Evolutionary conservation across 768 basidiomycete genomes (phyloP).

Genomic region (Lactifluus volemus): DNA sequence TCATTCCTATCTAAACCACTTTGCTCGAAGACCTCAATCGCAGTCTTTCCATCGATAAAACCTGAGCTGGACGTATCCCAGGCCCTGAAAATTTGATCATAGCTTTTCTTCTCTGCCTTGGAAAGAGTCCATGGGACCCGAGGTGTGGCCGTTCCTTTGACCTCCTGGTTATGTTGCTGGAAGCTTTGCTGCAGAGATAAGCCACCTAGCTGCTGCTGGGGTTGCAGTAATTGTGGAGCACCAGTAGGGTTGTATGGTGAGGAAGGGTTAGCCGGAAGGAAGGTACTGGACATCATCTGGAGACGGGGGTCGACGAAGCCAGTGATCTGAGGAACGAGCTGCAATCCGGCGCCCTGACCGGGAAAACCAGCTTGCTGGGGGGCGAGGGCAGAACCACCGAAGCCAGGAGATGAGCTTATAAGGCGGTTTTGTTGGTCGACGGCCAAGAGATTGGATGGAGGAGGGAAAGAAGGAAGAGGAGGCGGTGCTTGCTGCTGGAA

Average conservation of each 20-base stretch:
- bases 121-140: slow-evolving; percentile 81
- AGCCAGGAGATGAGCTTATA: slow-evolving; percentile 46
- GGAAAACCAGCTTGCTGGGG: slow-evolving; percentile 56
- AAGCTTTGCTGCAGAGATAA: slow-evolving; percentile 73
- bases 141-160: slow-evolving; percentile 53
- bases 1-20: slow-evolving; percentile 87
- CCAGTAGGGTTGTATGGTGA: slow-evolving; percentile 52
- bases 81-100: slow-evolving; percentile 93
- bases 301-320: slow-evolving; percentile 79
- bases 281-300: slow-evolving; percentile 83
- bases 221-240: slow-evolving; percentile 61
- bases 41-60: slow-evolving; percentile 79
- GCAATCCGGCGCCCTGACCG: slow-evolving; percentile 29
- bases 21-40: slow-evolving; percentile 89
- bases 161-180: slow-evolving; percentile 76
- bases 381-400: slow-evolving; percentile 34
- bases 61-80: slow-evolving; percentile 81
- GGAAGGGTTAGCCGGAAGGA: slow-evolving; percentile 72
- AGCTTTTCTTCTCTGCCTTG: slow-evolving; percentile 91
- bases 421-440: slow-evolving; percentile 42
- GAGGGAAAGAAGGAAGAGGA: slow-evolving; percentile 57
- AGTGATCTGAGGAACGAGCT: slow-evolving; percentile 63
- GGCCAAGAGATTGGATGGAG: slow-evolving; percentile 44
- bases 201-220: slow-evolving; percentile 31
- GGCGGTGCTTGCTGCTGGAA: slow-evolving; percentile 37